A percentile compares a stretch with the other conserved stretches of the same genome.
Evolutionary conservation across 169 alveolate species (phyloP).

Genomic region (Plasmodium cynomolgi): DNA sequence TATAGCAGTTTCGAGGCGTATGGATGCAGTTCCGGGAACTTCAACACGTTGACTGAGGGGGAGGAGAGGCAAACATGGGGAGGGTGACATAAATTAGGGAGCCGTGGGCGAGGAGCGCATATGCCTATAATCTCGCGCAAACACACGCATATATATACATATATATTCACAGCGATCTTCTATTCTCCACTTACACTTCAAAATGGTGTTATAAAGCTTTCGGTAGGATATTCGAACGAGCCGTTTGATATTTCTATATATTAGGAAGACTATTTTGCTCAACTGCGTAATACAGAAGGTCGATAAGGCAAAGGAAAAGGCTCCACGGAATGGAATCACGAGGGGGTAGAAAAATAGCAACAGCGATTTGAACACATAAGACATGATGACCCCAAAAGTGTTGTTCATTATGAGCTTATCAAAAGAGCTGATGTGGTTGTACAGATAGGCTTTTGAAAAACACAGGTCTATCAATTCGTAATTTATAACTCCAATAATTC

Average conservation of each 20-base stretch:
- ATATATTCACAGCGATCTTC: not conserved
- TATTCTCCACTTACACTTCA: slow-evolving; percentile 22
- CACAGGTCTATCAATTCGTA: slow-evolving; percentile 52
- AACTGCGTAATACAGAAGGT: slow-evolving; percentile 51
- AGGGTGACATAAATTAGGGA: not conserved
- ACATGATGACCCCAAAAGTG: slow-evolving; percentile 49
- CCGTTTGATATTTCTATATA: slow-evolving; percentile 29
- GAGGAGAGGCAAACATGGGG: not conserved
- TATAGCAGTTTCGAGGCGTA: slow-evolving; percentile 56
- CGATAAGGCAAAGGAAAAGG: slow-evolving; percentile 63
- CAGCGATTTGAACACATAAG: slow-evolving; percentile 59
- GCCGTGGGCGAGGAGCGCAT: not conserved
- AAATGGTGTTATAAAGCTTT: slow-evolving; percentile 2
- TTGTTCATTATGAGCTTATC: slow-evolving; percentile 53
- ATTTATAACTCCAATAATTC: slow-evolving; percentile 58
- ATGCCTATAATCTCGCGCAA: not conserved
- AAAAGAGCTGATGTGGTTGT: slow-evolving; percentile 50
- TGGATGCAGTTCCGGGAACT: slow-evolving; percentile 9
- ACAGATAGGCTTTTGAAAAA: slow-evolving; percentile 43
- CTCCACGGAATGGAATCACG: slow-evolving; percentile 70
- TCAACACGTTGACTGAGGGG: slow-evolving; percentile 14
- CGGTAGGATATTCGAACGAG: slow-evolving; percentile 45
- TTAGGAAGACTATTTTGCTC: slow-evolving; percentile 31
- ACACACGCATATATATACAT: not conserved
- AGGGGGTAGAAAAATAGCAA: slow-evolving; percentile 56